A percentile compares a stretch with the other conserved stretches of the same genome.
phyloP scores from a whole-genome alignment of 169 alveolate species.

The Besnoitia besnoiti region DNA sequence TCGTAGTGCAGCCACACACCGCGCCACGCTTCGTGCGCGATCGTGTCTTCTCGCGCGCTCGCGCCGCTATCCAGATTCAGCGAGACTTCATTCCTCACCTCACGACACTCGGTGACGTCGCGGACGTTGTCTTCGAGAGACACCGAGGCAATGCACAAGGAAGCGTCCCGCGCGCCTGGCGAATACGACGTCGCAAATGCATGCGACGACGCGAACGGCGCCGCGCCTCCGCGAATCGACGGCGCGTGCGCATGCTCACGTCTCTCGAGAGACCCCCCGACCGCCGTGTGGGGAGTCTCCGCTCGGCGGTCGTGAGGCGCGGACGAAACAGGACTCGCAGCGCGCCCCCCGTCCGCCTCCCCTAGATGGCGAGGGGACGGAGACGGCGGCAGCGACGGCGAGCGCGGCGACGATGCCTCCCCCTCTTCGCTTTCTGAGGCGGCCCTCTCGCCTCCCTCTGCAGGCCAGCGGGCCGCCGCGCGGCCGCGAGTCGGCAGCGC shows the following conservation, averaged over 20 bases:
- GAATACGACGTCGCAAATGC: neutral
- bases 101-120: neutral
- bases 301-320: too few species aligned
- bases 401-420: neutral
- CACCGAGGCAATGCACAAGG: slow-evolving; percentile 1
- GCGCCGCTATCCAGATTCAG: neutral
- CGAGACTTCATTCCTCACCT: neutral
- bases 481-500: too few species aligned
- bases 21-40: neutral
- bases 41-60: neutral
- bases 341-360: too few species aligned
- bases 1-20: slow-evolving; percentile 11
- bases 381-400: too few species aligned
- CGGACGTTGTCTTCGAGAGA: neutral
- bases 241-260: neutral
- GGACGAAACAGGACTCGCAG: too few species aligned
- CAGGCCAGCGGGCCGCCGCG: neutral
- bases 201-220: neutral
- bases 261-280: neutral
- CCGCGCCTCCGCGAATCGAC: neutral
- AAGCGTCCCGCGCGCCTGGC: neutral
- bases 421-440: neutral
- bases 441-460: neutral
- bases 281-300: too few species aligned
- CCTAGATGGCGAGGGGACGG: too few species aligned